These are phyloP conservation scores for Mycocentrospora acerina DNA, from an alignment of 2,329 filamentous ascomycete genomes.

Conservation along the genomic window DNA sequence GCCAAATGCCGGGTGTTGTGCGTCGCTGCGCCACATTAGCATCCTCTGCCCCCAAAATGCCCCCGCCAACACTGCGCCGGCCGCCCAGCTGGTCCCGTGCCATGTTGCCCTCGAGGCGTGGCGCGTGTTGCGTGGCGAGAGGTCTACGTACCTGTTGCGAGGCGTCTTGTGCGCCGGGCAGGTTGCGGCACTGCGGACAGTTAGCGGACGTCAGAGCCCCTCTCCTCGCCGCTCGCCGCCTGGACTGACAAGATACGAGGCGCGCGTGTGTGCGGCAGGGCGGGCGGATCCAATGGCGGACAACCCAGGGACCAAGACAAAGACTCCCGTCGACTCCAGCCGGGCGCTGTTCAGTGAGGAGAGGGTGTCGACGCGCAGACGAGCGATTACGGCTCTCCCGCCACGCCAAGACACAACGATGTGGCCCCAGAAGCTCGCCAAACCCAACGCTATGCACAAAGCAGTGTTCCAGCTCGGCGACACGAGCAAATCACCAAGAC, in stretches of 20 bases:
- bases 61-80: background rate
- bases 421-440: slow-evolving; percentile 33
- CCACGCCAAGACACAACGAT: slow-evolving; percentile 40
- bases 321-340: slow-evolving; percentile 8
- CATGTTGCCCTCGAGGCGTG: background rate
- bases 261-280: slow-evolving; percentile 12
- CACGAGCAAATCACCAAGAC: slow-evolving; percentile 2
- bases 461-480: slow-evolving; percentile 5
- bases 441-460: slow-evolving; percentile 20
- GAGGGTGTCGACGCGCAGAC: slow-evolving; percentile 27
- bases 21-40: slow-evolving; percentile 22
- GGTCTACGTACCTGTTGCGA: slow-evolving; percentile 36
- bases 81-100: background rate
- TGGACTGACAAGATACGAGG: slow-evolving; percentile 27
- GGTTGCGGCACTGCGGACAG: slow-evolving; percentile 31
- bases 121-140: slow-evolving; percentile 11
- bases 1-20: no score
- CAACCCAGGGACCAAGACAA: slow-evolving; percentile 7
- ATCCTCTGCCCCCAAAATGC: slow-evolving; percentile 3
- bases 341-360: slow-evolving; percentile 15
- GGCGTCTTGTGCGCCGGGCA: slow-evolving; percentile 29
- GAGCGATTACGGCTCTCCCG: slow-evolving; percentile 36
- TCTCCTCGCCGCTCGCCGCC: slow-evolving; percentile 26
- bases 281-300: slow-evolving; percentile 11
- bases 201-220: slow-evolving; percentile 38